Conservation (phyloP, 345 rosid genomes). For the Gossypium stocksii region DNA sequence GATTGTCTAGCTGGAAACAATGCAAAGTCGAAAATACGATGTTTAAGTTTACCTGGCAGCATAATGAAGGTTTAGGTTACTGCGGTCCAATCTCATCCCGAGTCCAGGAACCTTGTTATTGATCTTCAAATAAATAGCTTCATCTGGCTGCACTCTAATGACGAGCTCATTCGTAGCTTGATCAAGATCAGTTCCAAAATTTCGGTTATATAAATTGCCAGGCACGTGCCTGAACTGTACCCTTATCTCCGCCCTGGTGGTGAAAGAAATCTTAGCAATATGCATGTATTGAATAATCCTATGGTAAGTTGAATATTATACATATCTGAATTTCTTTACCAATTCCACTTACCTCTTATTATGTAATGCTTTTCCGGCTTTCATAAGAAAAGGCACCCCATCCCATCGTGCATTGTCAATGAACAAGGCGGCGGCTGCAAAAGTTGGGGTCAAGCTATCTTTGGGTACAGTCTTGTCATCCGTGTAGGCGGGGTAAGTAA, state of each 20-base stretch:
- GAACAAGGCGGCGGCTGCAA: constrained; percentile 98
- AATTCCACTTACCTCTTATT: constrained; percentile 49
- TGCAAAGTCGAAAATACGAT: background rate
- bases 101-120: constrained; percentile 97
- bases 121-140: constrained; percentile 92
- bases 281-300: background rate
- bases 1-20: background rate
- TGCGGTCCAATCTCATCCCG: constrained; percentile 92
- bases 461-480: constrained; percentile 91
- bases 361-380: constrained; percentile 96
- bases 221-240: constrained; percentile 99
- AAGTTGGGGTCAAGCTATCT: constrained; percentile 89
- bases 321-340: background rate
- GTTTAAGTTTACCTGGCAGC: constrained; percentile 62
- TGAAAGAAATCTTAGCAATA: constrained; percentile 4
- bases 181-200: constrained; percentile 76
- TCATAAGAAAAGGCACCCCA: constrained; percentile 96
- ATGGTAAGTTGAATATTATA: background rate
- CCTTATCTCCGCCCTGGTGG: constrained; percentile 85
- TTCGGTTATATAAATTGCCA: constrained; percentile 80
- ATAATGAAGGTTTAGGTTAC: constrained; percentile 84
- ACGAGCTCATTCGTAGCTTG: constrained; percentile 92
- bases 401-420: constrained; percentile 98
- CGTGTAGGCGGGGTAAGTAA: constrained; percentile 69
- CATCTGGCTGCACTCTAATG: constrained; percentile 93